These are phyloP conservation scores for Gaillardinia entomophila DNA, from an alignment of 805 yeast genomes.

Conservation along the genomic window DNA sequence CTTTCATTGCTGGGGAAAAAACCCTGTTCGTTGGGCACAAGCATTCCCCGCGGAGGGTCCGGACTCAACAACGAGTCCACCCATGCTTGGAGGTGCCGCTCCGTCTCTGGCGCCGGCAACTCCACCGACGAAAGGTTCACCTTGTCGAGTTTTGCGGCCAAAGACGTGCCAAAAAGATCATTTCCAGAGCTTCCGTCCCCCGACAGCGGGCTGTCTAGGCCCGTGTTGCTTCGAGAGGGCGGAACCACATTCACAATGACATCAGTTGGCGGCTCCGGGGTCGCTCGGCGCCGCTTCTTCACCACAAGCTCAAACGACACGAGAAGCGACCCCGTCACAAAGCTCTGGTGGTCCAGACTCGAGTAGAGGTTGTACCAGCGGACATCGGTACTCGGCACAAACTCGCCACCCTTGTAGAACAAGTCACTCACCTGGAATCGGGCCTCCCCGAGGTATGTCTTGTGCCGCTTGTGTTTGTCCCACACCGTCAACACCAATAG, in stretches of 20 bases:
- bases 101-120: constrained; percentile 5
- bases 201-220: not conserved
- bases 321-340: constrained; percentile 44
- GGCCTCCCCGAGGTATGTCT: constrained; percentile 36
- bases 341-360: constrained; percentile 31
- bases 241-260: not conserved
- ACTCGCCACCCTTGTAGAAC: constrained; percentile 12
- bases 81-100: constrained; percentile 19
- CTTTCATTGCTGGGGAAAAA: constrained; percentile 25
- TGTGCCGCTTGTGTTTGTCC: constrained; percentile 33
- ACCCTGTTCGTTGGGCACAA: constrained; percentile 33
- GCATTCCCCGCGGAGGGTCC: constrained; percentile 8
- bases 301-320: constrained; percentile 35
- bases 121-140: constrained; percentile 1
- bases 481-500: constrained; percentile 29
- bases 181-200: not conserved
- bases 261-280: not conserved
- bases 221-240: not conserved
- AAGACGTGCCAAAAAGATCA: not conserved
- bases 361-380: constrained; percentile 44
- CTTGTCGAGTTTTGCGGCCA: not conserved
- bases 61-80: constrained; percentile 19
- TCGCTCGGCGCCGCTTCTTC: constrained; percentile 7
- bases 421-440: constrained; percentile 24
- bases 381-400: constrained; percentile 18